These are phyloP conservation scores for Diplodia sapinea DNA, from an alignment of 2,329 filamentous ascomycete species.

Conservation along the genomic window DNA sequence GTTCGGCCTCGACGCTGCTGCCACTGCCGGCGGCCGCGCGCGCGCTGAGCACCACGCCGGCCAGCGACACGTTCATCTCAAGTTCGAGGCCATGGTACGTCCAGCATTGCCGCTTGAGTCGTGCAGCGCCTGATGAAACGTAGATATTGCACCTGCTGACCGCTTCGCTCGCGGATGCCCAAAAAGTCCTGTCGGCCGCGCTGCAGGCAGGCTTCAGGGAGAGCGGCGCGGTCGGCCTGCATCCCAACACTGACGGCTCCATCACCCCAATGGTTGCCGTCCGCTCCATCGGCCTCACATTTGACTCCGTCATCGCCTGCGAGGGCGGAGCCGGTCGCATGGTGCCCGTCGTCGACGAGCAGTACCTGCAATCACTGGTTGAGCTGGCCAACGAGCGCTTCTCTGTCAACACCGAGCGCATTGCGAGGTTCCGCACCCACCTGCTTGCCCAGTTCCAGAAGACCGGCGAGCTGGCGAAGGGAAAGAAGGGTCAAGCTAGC, in stretches of 20 bases:
- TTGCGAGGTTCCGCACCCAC: slow-evolving; percentile 65
- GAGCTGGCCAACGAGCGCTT: slow-evolving; percentile 77
- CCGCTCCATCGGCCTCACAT: slow-evolving; percentile 78
- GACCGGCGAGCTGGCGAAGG: slow-evolving; percentile 31
- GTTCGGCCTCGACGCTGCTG: slow-evolving; percentile 49
- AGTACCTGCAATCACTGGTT: slow-evolving; percentile 71
- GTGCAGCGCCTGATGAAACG: slow-evolving; percentile 36
- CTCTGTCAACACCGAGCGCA: slow-evolving; percentile 69
- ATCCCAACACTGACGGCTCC: slow-evolving; percentile 45
- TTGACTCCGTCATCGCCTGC: slow-evolving; percentile 80
- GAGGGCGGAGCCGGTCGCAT: slow-evolving; percentile 47
- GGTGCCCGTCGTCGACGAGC: slow-evolving; percentile 62
- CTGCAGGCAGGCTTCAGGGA: slow-evolving; percentile 86
- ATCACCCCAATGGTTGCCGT: slow-evolving; percentile 80
- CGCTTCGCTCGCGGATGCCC: slow-evolving; percentile 74
- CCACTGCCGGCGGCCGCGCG: slow-evolving; percentile 3
- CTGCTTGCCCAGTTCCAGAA: slow-evolving; percentile 46
- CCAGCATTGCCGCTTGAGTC: slow-evolving; percentile 22
- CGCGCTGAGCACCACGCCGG: slow-evolving; percentile 38
- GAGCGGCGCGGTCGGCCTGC: slow-evolving; percentile 78
- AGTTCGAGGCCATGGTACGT: slow-evolving; percentile 92
- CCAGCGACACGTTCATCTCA: slow-evolving; percentile 72
- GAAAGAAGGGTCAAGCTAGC: slow-evolving; percentile 43
- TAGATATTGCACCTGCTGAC: slow-evolving; percentile 90
- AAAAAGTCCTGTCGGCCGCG: slow-evolving; percentile 75